Base-by-base conservation (phyloP, 208 protist genomes). In the Borovskyia barvae region DNA sequence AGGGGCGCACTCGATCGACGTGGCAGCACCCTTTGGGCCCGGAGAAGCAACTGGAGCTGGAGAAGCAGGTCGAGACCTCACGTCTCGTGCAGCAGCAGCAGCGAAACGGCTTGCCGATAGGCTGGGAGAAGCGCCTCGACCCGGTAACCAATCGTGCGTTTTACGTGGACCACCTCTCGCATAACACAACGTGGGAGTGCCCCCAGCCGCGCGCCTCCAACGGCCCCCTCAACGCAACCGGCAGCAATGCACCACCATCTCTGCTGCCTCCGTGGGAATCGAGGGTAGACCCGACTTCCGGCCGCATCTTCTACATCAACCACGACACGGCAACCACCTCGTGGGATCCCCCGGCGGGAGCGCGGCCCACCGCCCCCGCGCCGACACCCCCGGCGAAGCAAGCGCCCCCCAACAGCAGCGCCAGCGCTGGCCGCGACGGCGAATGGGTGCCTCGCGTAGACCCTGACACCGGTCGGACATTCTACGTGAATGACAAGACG, bases 401-500 rank as follows among this genome's bases (percentile, higher is more conserved):
- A n/a, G n/a, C 2, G 20, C 30, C 26, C 7, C 14, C 45, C 32
- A n/a, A n/a, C 28, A 32, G 20, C 30, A n/a, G 36, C 28, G 35
- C 17, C 3, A 37, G 59, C 28, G 45, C 41, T 0, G 37, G 37
- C 9, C 24, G 41, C 15, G 76, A 49, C 24, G 58, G 37, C 9
- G 63, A 63, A 26, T 87, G 79, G 77, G 79, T 82, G 55, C 49
- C 65, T 20, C 59, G 56, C 28, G 56, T 86, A 2, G 78, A 90
- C 63, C 67, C 69, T 8, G 65, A 59, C 4, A 79, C 30, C 3
- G 77, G 77, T 0, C 65, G 73, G 17, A 75, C 56, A 37, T 93
- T 84, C 54, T 93, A 90, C 51, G 74, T 90, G 11, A 88, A 93
- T 54, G 77, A 87, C 62, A 67, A 65, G 43, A 91, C 80, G 28